Conservation (phyloP, 1,284 basidiomycete genomes). For the Ceratobasidium sp. region DNA sequence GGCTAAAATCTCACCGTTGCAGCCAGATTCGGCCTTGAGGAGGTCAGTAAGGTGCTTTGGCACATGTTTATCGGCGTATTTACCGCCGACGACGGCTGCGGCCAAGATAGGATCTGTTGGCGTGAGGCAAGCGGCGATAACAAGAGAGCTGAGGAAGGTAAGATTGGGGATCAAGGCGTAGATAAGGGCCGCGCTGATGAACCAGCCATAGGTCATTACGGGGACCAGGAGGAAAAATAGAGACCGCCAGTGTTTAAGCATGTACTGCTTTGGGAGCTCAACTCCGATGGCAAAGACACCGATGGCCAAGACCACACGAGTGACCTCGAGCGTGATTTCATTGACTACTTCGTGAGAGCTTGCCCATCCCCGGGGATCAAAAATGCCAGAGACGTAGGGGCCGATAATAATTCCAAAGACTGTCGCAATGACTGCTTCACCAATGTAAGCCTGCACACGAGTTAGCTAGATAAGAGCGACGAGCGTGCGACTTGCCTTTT, state of each 20-base stretch:
- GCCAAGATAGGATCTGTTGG: conserved; percentile 96
- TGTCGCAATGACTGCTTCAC: conserved; percentile 96
- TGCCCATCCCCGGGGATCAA: conserved; percentile 88
- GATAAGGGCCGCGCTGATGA: conserved; percentile 63
- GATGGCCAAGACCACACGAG: conserved; percentile 94
- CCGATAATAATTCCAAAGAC: conserved; percentile 92
- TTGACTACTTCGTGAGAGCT: conserved; percentile 59
- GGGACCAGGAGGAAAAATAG: conserved; percentile 86
- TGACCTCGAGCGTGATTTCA: conserved; percentile 86
- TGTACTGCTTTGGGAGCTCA: conserved; percentile 92
- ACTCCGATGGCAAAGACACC: conserved; percentile 99
- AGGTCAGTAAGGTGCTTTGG: conserved; percentile 90
- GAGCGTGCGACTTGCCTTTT: conserved; percentile 61
- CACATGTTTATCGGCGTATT: conserved; percentile 98
- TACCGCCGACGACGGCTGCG: conserved; percentile 91
- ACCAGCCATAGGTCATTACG: conserved; percentile 82
- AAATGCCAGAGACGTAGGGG: conserved; percentile 83
- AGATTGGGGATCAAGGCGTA: conserved; percentile 87
- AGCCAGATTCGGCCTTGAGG: conserved; percentile 61
- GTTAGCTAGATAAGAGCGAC: conserved; percentile 27
- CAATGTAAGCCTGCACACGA: conserved; percentile 76
- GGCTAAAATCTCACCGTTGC: conserved; percentile 48
- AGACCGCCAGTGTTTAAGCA: conserved; percentile 89
- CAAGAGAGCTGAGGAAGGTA: conserved; percentile 84
- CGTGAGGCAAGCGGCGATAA: conserved; percentile 91